These are phyloP conservation scores for Plasmodium relictum DNA, from an alignment of 169 alveolate genomes.

Conservation along the genomic window DNA sequence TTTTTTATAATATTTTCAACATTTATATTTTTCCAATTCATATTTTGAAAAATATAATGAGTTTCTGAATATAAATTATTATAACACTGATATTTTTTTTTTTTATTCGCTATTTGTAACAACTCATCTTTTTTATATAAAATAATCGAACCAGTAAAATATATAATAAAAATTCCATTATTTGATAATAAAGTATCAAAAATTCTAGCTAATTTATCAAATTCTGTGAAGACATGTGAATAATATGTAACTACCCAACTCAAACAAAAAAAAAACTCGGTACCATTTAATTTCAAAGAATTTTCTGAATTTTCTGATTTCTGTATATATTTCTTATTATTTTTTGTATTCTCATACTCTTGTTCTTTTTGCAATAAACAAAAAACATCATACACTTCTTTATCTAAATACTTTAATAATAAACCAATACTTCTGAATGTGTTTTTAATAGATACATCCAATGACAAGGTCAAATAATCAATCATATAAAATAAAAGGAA, in stretches of 20 bases:
- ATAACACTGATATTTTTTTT: conserved; percentile 21
- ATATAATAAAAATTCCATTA: conserved; percentile 67
- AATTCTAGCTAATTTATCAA: conserved; percentile 56
- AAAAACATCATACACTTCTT: conserved; percentile 61
- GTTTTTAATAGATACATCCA: conserved; percentile 61
- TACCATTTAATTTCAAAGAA: conserved; percentile 52
- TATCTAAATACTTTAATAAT: conserved; percentile 47
- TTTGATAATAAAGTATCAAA: conserved; percentile 69
- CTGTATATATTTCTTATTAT: not conserved
- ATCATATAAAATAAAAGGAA: conserved; percentile 69
- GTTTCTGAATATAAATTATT: conserved; percentile 68
- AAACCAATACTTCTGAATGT: conserved; percentile 62
- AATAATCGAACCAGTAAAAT: conserved; percentile 66
- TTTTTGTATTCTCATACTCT: conserved; percentile 42
- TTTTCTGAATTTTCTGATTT: not conserved
- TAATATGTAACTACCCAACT: conserved; percentile 77
- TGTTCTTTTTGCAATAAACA: conserved; percentile 67
- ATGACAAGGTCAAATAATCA: conserved; percentile 60
- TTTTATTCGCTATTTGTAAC: conserved; percentile 34
- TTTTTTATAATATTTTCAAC: conserved; percentile 68
- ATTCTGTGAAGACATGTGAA: conserved; percentile 60
- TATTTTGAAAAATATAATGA: conserved; percentile 70
- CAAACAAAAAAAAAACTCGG: conserved; percentile 67
- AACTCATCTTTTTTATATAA: conserved; percentile 49
- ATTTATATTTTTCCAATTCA: conserved; percentile 69